Conservation (phyloP, 208 protist genomes). For the Acanthamoeba triangularis region DNA sequence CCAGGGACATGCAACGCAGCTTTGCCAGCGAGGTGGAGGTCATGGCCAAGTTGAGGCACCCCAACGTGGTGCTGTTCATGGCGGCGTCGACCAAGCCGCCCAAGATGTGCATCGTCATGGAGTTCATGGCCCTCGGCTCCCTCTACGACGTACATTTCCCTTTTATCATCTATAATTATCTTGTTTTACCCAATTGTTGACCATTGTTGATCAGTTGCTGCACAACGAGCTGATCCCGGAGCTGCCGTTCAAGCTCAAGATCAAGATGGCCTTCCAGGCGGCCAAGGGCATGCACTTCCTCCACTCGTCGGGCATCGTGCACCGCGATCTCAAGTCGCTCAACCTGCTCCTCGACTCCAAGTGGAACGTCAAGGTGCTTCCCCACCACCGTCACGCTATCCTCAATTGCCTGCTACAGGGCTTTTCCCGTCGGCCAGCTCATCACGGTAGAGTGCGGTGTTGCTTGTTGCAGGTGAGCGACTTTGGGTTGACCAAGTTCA, state of each 20-base stretch:
- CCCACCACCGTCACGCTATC: too few relatives aligned
- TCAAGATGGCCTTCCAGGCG: constrained; percentile 30
- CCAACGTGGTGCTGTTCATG: constrained; percentile 47
- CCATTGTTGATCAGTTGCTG: neutral
- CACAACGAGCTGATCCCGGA: neutral
- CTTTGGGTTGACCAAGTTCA: constrained; percentile 26
- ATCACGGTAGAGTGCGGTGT: too few relatives aligned
- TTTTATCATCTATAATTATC: neutral
- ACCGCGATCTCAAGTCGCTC: constrained; percentile 22
- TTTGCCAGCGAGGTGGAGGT: constrained; percentile 17
- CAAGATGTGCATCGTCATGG: constrained; percentile 57
- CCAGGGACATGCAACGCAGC: constrained; percentile 55
- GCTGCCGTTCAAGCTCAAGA: constrained; percentile 8
- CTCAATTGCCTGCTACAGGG: too few relatives aligned
- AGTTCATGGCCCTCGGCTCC: constrained; percentile 30
- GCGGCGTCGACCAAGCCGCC: constrained; percentile 40
- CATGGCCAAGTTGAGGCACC: neutral
- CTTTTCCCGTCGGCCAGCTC: too few relatives aligned
- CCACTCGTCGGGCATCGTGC: constrained; percentile 20
- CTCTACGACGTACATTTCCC: neutral
- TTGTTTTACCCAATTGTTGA: too few relatives aligned
- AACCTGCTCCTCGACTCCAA: constrained; percentile 23
- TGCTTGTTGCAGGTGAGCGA: constrained; percentile 74
- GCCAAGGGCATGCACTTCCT: constrained; percentile 48
- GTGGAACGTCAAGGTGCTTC: constrained; percentile 62